Percentiles rank a stretch among this genome's conserved stretches.
phyloP scores from a whole-genome alignment of 2,329 filamentous ascomycete genomes.

The Hymenoscyphus linearis region DNA sequence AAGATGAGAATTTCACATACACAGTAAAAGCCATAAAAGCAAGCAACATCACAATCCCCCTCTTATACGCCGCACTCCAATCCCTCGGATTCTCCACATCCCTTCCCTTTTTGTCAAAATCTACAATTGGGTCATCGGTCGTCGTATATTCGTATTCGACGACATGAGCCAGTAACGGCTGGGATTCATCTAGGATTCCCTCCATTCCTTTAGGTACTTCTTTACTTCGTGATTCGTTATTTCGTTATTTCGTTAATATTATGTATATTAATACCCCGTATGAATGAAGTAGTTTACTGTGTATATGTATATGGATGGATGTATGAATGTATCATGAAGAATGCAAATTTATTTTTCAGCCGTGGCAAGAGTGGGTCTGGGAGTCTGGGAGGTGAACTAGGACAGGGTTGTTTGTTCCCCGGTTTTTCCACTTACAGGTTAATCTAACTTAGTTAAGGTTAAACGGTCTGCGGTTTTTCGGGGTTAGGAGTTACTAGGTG shows the following conservation, averaged over 20 bases:
- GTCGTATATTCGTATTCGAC: not conserved
- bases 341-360: not conserved
- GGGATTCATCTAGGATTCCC: not conserved
- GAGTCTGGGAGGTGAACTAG: not conserved
- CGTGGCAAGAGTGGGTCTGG: not conserved
- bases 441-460: too few relatives aligned
- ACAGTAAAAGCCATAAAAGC: slow-evolving; percentile 52
- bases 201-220: not conserved
- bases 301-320: too few relatives aligned
- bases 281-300: too few relatives aligned
- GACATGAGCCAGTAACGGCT: not conserved
- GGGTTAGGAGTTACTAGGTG: too few relatives aligned
- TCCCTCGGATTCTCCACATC: slow-evolving; percentile 48
- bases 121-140: slow-evolving; percentile 30
- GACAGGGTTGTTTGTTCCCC: not conserved
- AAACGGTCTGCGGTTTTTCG: too few relatives aligned
- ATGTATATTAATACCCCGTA: not conserved
- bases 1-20: slow-evolving; percentile 33
- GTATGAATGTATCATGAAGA: not conserved
- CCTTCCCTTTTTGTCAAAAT: slow-evolving; percentile 39
- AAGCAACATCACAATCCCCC: slow-evolving; percentile 47
- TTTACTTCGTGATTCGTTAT: not conserved
- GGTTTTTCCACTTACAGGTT: not conserved
- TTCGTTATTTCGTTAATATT: not conserved
- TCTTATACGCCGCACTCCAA: slow-evolving; percentile 49